Percentiles rank a stretch among this genome's conserved stretches.
These are phyloP conservation scores for Hyphopichia fennica DNA, from an alignment of 1,139 yeast genomes.

Conservation along the genomic window DNA sequence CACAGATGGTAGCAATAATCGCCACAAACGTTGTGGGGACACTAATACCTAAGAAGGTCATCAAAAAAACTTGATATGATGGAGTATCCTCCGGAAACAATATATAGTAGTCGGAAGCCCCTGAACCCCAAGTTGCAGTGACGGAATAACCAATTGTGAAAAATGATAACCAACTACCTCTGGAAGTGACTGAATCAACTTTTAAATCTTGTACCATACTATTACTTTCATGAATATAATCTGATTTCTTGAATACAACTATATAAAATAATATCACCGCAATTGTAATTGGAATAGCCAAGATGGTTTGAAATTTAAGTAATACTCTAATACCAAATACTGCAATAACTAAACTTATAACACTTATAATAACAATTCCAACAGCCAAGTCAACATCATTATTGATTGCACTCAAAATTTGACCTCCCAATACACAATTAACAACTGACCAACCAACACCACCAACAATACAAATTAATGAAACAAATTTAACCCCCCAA, in stretches of 20 bases:
- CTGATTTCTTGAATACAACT: conserved; percentile 57
- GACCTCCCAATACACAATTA: conserved; percentile 84
- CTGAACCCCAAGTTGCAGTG: conserved; percentile 89
- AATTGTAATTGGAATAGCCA: conserved; percentile 69
- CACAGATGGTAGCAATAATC: conserved; percentile 67
- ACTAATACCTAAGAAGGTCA: conserved; percentile 69
- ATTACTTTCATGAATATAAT: conserved; percentile 12
- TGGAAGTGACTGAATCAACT: conserved; percentile 25
- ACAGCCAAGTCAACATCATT: conserved; percentile 61
- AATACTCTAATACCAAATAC: conserved; percentile 76
- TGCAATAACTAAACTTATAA: conserved; percentile 64
- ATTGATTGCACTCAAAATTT: conserved; percentile 66
- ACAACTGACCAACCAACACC: conserved; percentile 88
- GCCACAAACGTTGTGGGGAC: conserved; percentile 82
- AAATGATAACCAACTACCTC: conserved; percentile 72
- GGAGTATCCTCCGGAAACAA: conserved; percentile 77
- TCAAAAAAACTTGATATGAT: conserved; percentile 50
- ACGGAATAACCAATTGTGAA: conserved; percentile 76
- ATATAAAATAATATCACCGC: conserved; percentile 72
- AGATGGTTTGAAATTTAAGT: conserved; percentile 62
- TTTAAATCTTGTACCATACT: background rate
- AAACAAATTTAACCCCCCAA: conserved; percentile 76
- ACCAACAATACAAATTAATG: conserved; percentile 68
- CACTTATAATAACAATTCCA: conserved; percentile 71
- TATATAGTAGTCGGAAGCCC: conserved; percentile 83